phyloP scores from a whole-genome alignment of 805 yeast genomes.

The Yamadazyma philogaea region DNA sequence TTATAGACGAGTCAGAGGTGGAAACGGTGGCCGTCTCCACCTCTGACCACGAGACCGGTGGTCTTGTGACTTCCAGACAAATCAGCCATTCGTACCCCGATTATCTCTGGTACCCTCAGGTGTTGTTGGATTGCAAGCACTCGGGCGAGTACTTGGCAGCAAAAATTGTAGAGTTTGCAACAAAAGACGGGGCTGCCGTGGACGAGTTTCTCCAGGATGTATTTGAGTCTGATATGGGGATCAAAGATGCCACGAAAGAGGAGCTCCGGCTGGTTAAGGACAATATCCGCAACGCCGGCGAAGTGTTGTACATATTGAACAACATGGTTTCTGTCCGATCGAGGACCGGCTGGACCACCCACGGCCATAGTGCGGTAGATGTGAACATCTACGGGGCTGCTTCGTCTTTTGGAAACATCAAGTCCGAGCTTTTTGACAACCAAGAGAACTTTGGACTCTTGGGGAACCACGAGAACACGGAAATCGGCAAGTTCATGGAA shows the following conservation, averaged over 20 bases:
- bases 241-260: slow-evolving; percentile 49
- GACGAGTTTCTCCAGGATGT: slow-evolving; percentile 52
- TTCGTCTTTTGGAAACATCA: slow-evolving; percentile 46
- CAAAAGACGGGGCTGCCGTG: slow-evolving; percentile 20
- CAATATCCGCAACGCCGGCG: slow-evolving; percentile 25
- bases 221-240: slow-evolving; percentile 64
- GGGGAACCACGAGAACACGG: slow-evolving; percentile 87
- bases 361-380: slow-evolving; percentile 95
- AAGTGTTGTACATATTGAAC: slow-evolving; percentile 53
- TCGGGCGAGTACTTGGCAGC: slow-evolving; percentile 68
- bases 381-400: slow-evolving; percentile 86
- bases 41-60: slow-evolving; percentile 95
- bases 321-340: slow-evolving; percentile 77
- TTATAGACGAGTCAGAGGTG: slow-evolving; percentile 60
- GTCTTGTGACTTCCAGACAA: slow-evolving; percentile 80
- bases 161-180: slow-evolving; percentile 35
- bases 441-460: slow-evolving; percentile 42
- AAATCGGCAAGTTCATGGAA: slow-evolving; percentile 74
- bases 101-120: slow-evolving; percentile 80
- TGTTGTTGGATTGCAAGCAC: slow-evolving; percentile 60
- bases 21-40: slow-evolving; percentile 81
- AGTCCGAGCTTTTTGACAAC: slow-evolving; percentile 29
- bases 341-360: slow-evolving; percentile 93
- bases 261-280: slow-evolving; percentile 40
- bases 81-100: slow-evolving; percentile 68